Conservation (phyloP, 2,329 filamentous ascomycete species). For the Sodiomyces alkalinus region DNA sequence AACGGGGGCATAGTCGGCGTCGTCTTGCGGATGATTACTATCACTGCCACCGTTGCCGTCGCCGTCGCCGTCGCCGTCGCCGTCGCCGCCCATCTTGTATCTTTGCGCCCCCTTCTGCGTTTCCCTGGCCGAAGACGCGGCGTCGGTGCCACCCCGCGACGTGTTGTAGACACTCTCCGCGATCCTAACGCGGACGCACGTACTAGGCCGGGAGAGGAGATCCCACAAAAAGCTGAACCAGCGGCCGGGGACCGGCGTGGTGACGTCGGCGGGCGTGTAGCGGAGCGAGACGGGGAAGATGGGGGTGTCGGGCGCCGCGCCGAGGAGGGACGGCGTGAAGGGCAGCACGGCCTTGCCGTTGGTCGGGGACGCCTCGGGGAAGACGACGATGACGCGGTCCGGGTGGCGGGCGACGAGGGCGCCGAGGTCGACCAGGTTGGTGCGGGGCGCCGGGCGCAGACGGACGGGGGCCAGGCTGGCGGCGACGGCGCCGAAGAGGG, state of each 20-base stretch:
- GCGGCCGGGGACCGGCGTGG: conserved; percentile 68
- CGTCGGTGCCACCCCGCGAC: conserved; percentile 21
- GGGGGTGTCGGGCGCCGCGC: conserved; percentile 48
- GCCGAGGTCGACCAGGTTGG: conserved; percentile 43
- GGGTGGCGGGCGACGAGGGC: conserved; percentile 54
- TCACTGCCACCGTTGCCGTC: conserved; percentile 14
- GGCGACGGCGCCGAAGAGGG: conserved; percentile 59
- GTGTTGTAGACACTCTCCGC: conserved; percentile 55
- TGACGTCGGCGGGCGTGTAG: conserved; percentile 79
- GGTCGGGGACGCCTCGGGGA: conserved; percentile 87
- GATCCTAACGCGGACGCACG: conserved; percentile 81
- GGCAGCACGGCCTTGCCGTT: conserved; percentile 85
- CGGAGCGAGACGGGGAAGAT: conserved; percentile 86
- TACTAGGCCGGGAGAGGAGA: conserved; percentile 68
- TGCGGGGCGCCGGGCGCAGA: conserved; percentile 25
- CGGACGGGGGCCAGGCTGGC: conserved; percentile 52
- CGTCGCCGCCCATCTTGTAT: conserved; percentile 12
- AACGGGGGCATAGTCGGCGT: too few relatives aligned
- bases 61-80: conserved; percentile 14
- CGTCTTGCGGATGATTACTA: too few relatives aligned
- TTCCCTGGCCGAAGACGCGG: conserved; percentile 13
- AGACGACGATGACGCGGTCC: conserved; percentile 64
- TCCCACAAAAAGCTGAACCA: conserved; percentile 71
- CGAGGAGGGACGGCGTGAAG: conserved; percentile 62
- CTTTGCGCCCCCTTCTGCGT: too few relatives aligned